A percentile compares a stretch with the other conserved stretches of the same genome.
Conservation (phyloP, 129 eudicot species). For the Glebionis coronaria region DNA sequence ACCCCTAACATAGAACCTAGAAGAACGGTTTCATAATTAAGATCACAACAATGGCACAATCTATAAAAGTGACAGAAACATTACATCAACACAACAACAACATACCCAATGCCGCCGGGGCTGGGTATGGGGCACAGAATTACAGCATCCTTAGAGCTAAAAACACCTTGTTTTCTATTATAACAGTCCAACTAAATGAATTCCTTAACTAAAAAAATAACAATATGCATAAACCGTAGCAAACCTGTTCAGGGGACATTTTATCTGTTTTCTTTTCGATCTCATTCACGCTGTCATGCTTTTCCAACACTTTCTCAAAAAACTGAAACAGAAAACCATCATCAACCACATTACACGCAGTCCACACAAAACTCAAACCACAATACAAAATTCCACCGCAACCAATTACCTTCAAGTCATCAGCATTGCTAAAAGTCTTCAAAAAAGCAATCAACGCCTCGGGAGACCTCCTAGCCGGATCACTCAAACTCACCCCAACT, state of each 20-base stretch:
- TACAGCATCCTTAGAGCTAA: not conserved
- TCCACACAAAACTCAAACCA: not conserved
- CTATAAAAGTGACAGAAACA: not conserved
- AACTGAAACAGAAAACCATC: constrained; percentile 39
- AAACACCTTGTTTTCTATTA: not conserved
- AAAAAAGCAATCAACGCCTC: constrained; percentile 63
- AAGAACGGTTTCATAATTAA: not conserved
- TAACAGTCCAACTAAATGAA: not conserved
- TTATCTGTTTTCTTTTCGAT: constrained; percentile 40
- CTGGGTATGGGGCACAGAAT: not conserved
- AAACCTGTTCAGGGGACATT: constrained; percentile 84
- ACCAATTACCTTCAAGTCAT: constrained; percentile 52
- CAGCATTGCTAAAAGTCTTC: constrained; percentile 52
- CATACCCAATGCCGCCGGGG: too few relatives aligned
- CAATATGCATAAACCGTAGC: not conserved
- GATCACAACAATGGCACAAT: not conserved
- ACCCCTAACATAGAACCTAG: not conserved
- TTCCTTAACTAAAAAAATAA: not conserved
- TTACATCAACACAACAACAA: not conserved
- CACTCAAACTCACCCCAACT: constrained; percentile 77
- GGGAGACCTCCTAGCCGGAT: constrained; percentile 67
- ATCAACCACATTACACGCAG: not conserved
- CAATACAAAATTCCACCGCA: too few relatives aligned
- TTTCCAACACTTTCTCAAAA: constrained; percentile 52
- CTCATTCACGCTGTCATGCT: constrained; percentile 43